Evolutionary conservation across 371 early-diverging fungal genomes (phyloP).

Genomic region (Parasitella parasitica): DNA sequence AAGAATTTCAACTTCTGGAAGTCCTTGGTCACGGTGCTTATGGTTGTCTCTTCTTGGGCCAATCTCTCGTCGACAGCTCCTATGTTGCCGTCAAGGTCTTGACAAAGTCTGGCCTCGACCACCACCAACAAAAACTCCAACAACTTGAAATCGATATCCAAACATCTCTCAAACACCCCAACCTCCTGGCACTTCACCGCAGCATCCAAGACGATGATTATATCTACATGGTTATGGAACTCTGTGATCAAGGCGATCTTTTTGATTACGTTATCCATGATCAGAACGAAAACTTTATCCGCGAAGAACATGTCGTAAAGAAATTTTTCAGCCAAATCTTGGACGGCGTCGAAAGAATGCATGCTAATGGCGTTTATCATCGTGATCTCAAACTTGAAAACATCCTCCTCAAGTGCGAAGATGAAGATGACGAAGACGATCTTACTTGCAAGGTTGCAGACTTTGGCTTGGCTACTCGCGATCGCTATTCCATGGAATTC

Average conservation of each 20-base stretch:
- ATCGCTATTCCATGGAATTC: constrained; percentile 67
- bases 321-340: constrained; percentile 55
- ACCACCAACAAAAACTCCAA: constrained; percentile 63
- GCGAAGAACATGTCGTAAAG: constrained; percentile 41
- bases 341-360: constrained; percentile 57
- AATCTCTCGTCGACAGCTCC: constrained; percentile 36
- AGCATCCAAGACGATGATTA: constrained; percentile 54
- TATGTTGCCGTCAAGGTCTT: constrained; percentile 75
- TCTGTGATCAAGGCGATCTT: constrained; percentile 64
- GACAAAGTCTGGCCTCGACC: constrained; percentile 62
- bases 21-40: constrained; percentile 64
- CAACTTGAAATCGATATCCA: constrained; percentile 78
- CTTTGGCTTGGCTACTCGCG: constrained; percentile 83
- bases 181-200: constrained; percentile 63
- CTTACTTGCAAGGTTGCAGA: constrained; percentile 75
- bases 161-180: constrained; percentile 60
- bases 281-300: constrained; percentile 30
- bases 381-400: constrained; percentile 85
- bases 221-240: constrained; percentile 63
- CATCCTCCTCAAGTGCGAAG: constrained; percentile 51
- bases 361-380: constrained; percentile 61
- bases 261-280: constrained; percentile 61
- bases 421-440: constrained; percentile 37
- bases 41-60: constrained; percentile 62
- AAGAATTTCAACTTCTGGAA: constrained; percentile 52